Base-by-base conservation (phyloP, 768 basidiomycete genomes). In the Lepiota venenata region DNA sequence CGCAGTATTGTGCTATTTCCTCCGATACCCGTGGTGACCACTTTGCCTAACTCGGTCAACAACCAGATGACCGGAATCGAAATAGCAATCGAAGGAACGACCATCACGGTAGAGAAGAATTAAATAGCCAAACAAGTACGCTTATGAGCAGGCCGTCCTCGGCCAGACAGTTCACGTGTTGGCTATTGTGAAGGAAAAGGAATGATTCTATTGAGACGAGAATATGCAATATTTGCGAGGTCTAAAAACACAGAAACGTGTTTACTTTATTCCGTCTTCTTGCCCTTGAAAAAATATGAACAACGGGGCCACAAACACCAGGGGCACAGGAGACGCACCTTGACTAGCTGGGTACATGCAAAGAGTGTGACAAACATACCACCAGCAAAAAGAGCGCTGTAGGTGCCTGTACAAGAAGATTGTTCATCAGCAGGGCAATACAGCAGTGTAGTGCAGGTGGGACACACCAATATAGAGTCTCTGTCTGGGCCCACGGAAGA, bases 381-480 rank as follows among this genome's bases (percentile, higher is more conserved):
- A 27, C 74, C 71, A 11, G 75, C 64, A 65, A 82, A 88, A 16
- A 78, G 60, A 51, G 71, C 73, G 56, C 75, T 74, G 70, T 80
- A 91, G 20, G 75, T 56, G 43, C 79, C 88, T 89, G 60, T 35
- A 47, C 25, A 29, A 50, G 50, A 29, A 50, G 50, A 32, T 50
- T 37, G 16, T 18, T 7, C 32, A 32, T 32, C 10, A 21, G 11
- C 18, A 61, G 15, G 52, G 52, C 52, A 21, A 47, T 48, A 36
- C 22, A 36, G 43, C 9, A 9, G 25, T 36, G 27, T 32, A 25
- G 8, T 7, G 38, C 27, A 25, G 10, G 10, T 32, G 32, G 32
- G 53, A 66, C 76, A 59, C 57, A 91, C 89, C 75, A 49, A 89
- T 63, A 70, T 87, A 88, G 57, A 89, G 74, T 38, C 65, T 74